Evolutionary conservation across 768 basidiomycete species (phyloP).

Genomic region (Leucocoprinus leucothites): DNA sequence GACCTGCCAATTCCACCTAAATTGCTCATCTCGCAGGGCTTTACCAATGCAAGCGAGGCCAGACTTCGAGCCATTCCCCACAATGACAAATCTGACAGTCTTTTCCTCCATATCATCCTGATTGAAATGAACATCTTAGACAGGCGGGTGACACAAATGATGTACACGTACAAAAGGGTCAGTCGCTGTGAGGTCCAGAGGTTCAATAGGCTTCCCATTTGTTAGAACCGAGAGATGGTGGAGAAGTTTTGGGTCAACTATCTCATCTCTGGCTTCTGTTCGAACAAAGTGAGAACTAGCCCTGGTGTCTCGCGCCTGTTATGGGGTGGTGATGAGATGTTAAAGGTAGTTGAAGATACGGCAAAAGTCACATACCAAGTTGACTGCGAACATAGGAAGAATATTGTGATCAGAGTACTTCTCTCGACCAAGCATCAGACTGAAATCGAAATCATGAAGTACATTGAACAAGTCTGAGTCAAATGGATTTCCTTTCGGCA

Average conservation of each 20-base stretch:
- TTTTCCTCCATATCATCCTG: no score
- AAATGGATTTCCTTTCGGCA: no score
- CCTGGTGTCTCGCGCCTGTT: no score
- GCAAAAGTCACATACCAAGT: background rate
- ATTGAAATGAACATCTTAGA: no score
- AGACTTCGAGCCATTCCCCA: background rate
- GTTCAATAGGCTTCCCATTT: background rate
- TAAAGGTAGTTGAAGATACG: background rate
- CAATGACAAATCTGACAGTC: background rate
- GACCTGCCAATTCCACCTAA: no score
- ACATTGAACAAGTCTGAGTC: background rate
- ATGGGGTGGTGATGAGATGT: background rate
- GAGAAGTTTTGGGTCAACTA: background rate
- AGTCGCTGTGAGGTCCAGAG: background rate
- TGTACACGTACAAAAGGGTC: background rate
- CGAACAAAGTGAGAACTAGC: background rate
- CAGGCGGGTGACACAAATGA: no score
- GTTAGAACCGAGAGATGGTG: background rate
- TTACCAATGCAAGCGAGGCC: background rate
- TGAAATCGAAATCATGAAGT: background rate
- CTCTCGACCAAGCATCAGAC: background rate
- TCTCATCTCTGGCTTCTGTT: background rate
- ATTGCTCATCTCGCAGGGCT: no score
- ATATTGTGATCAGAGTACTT: background rate
- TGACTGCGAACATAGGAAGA: no score